phyloP scores from a whole-genome alignment of 1,284 basidiomycete genomes.

The Rhodotorula glutinis region DNA sequence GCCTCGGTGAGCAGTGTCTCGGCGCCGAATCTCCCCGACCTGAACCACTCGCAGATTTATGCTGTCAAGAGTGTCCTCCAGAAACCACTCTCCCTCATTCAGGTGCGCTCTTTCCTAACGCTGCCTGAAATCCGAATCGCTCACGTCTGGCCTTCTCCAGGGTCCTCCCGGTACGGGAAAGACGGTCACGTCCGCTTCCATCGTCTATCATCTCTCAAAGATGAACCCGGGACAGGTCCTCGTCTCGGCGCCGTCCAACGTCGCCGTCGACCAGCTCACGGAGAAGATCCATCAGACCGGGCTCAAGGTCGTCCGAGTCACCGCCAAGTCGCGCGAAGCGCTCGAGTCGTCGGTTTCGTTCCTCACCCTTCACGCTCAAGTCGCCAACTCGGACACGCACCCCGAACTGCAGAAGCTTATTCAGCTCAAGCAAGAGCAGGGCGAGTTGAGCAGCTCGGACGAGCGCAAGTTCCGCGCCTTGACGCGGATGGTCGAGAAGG shows the following conservation, averaged over 20 bases:
- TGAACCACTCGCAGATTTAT: constrained; percentile 99
- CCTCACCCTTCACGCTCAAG: constrained; percentile 94
- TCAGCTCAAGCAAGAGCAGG: constrained; percentile 94
- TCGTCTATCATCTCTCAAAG: constrained; percentile 97
- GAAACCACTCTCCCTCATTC: constrained; percentile 96
- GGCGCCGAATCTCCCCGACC: constrained; percentile 92
- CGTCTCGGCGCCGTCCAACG: constrained; percentile 98
- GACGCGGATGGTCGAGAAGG: constrained; percentile 92
- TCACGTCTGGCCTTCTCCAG: constrained; percentile 42
- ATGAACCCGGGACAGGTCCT: constrained; percentile 99
- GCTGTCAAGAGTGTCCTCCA: constrained; percentile 98
- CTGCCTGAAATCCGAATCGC: background rate
- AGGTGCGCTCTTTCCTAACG: constrained; percentile 49
- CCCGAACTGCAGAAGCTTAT: constrained; percentile 96
- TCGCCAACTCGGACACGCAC: constrained; percentile 83
- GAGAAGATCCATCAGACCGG: constrained; percentile 98
- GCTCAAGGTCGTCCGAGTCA: constrained; percentile 93
- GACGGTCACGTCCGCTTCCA: constrained; percentile 98
- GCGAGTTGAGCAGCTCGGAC: constrained; percentile 91
- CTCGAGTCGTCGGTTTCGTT: constrained; percentile 90
- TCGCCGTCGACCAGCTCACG: constrained; percentile 97
- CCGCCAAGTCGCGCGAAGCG: constrained; percentile 96
- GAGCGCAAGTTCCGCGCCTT: constrained; percentile 97
- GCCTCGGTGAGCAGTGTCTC: constrained; percentile 62
- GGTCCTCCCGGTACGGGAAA: constrained; percentile 98